These are phyloP conservation scores for Eleusine indica DNA, from an alignment of 176 grass and related monocot species.

Conservation along the genomic window DNA sequence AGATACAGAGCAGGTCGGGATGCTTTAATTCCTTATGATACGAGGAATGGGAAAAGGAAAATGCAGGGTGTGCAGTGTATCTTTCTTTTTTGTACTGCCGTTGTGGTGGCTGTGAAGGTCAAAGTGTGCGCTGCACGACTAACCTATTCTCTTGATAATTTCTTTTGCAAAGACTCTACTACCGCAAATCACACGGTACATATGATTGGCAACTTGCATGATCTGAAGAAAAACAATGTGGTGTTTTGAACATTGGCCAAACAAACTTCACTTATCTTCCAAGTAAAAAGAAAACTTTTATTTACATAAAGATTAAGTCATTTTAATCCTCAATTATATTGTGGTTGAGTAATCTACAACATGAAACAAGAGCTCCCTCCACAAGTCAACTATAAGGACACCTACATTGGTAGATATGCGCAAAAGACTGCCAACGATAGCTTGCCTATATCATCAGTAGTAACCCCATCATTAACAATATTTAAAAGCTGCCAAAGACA, in stretches of 20 bases:
- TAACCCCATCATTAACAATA: too few species aligned
- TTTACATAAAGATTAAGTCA: too few species aligned
- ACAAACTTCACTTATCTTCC: background rate
- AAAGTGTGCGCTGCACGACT: slow-evolving; percentile 43
- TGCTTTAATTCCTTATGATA: slow-evolving; percentile 8
- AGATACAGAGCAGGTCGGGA: background rate
- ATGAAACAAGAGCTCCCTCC: too few species aligned
- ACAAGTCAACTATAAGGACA: too few species aligned
- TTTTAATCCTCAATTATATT: too few species aligned
- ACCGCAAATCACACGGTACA: background rate
- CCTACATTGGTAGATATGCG: too few species aligned
- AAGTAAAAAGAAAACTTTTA: too few species aligned
- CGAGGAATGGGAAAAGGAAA: background rate
- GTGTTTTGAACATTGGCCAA: background rate
- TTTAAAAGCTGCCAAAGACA: too few species aligned
- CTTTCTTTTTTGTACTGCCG: background rate
- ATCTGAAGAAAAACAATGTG: background rate
- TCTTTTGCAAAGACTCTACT: background rate
- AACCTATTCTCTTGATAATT: background rate
- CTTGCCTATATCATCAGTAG: too few species aligned
- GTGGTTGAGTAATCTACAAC: too few species aligned
- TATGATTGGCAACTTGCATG: background rate
- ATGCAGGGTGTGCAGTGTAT: background rate
- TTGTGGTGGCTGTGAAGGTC: slow-evolving; percentile 14
- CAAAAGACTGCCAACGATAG: too few species aligned